These are phyloP conservation scores for Funneliformis mosseae DNA, from an alignment of 192 early-diverging fungal genomes.

Conservation along the genomic window DNA sequence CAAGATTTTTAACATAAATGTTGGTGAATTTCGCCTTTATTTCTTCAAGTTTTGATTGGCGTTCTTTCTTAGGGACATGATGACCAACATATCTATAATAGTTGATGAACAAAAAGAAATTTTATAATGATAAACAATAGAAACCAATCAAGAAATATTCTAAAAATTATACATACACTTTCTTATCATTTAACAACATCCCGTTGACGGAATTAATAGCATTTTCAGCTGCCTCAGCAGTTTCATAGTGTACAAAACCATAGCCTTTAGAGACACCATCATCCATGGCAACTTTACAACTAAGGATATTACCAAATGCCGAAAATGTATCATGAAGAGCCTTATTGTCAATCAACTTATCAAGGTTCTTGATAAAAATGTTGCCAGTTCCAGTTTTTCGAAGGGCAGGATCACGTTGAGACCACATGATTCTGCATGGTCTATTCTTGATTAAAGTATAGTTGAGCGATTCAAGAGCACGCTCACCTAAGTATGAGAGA, in stretches of 20 bases:
- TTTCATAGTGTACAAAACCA: constrained; percentile 99
- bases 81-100: constrained; percentile 78
- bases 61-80: constrained; percentile 92
- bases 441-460: constrained; percentile 94
- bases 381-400: constrained; percentile 92
- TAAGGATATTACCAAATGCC: constrained; percentile 95
- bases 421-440: constrained; percentile 99
- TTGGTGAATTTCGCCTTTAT: constrained; percentile 93
- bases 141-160: background rate
- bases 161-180: constrained; percentile 65
- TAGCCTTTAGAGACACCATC: constrained; percentile 90
- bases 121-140: background rate
- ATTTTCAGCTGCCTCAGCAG: constrained; percentile 84
- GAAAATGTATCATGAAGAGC: constrained; percentile 98
- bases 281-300: constrained; percentile 94
- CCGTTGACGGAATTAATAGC: constrained; percentile 99
- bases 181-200: constrained; percentile 98
- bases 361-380: constrained; percentile 99
- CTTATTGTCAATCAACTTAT: constrained; percentile 97
- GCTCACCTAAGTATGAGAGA: constrained; percentile 76
- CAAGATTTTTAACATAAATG: constrained; percentile 97
- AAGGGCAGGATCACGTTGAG: constrained; percentile 95
- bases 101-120: constrained; percentile 27
- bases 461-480: constrained; percentile 93
- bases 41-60: constrained; percentile 87